These are phyloP conservation scores for Stephanodiscus minutulus DNA, from an alignment of 108 stramenopile genomes.

Conservation along the genomic window DNA sequence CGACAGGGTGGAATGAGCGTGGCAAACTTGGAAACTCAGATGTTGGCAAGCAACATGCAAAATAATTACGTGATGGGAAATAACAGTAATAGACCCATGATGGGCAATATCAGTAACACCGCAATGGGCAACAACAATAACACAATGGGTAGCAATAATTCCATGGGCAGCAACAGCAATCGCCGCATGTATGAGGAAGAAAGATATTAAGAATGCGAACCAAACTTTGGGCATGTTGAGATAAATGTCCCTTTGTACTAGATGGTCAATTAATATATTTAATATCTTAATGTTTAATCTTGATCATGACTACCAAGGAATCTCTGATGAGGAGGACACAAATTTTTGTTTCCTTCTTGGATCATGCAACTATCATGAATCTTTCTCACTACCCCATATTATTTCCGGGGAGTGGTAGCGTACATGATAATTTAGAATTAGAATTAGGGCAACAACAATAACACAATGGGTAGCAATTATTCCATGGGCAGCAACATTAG, in stretches of 20 bases:
- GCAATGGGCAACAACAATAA: not conserved
- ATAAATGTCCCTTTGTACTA: no score
- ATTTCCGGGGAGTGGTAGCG: no score
- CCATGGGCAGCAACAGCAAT: not conserved
- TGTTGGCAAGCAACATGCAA: not conserved
- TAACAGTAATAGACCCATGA: conserved; percentile 13
- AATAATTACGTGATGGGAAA: conserved; percentile 9
- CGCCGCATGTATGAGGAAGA: not conserved
- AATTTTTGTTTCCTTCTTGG: no score
- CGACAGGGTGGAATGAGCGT: conserved; percentile 1
- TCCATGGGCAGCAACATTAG: not conserved
- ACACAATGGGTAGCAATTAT: conserved; percentile 7
- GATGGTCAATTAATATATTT: no score
- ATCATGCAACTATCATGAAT: no score
- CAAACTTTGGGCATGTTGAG: no score
- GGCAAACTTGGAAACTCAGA: no score
- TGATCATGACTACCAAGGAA: no score
- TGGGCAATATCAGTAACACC: not conserved
- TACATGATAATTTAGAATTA: no score
- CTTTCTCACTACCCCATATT: no score
- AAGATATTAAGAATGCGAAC: not conserved
- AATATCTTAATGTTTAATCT: no score
- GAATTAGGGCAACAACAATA: not conserved
- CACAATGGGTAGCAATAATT: conserved; percentile 5
- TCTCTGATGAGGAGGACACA: no score